A percentile compares a stretch with the other conserved stretches of the same genome.
phyloP scores from a whole-genome alignment of 345 rosid species.

The Ricinus communis region DNA sequence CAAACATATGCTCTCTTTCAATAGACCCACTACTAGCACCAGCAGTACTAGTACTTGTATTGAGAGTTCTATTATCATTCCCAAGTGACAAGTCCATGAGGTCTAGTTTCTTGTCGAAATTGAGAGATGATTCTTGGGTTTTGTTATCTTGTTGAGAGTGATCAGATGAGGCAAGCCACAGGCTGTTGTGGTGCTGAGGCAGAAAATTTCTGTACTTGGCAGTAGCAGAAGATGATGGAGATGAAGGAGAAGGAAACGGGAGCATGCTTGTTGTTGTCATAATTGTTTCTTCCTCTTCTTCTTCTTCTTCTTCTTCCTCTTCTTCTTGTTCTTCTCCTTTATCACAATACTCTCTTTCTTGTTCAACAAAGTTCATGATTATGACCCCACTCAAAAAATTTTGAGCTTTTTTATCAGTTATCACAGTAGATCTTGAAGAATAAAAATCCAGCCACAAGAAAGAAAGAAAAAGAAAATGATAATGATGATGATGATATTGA shows the following conservation, averaged over 20 bases:
- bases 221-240: constrained; percentile 24
- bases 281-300: constrained; percentile 32
- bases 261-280: constrained; percentile 18
- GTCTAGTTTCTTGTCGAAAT: constrained; percentile 38
- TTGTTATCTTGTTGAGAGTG: constrained; percentile 22
- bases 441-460: constrained; percentile 15
- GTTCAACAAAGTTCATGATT: constrained; percentile 41
- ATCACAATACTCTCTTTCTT: constrained; percentile 31
- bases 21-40: constrained; percentile 25
- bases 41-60: constrained; percentile 8
- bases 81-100: constrained; percentile 50
- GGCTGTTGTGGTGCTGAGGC: constrained; percentile 16
- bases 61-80: constrained; percentile 26
- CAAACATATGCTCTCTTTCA: constrained; percentile 72
- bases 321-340: constrained; percentile 1
- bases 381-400: constrained; percentile 19
- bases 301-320: constrained; percentile 14
- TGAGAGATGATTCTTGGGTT: constrained; percentile 21
- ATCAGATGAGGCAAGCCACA: constrained; percentile 31
- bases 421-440: constrained; percentile 34
- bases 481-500: constrained; percentile 1
- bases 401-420: constrained; percentile 7
- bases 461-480: constrained; percentile 18
- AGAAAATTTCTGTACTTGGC: constrained; percentile 25
- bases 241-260: constrained; percentile 28